Evolutionary conservation across 108 stramenopile genomes (phyloP), one percentile per base, ranked within the genome.

Genomic region (Skeletonema costatum): DNA sequence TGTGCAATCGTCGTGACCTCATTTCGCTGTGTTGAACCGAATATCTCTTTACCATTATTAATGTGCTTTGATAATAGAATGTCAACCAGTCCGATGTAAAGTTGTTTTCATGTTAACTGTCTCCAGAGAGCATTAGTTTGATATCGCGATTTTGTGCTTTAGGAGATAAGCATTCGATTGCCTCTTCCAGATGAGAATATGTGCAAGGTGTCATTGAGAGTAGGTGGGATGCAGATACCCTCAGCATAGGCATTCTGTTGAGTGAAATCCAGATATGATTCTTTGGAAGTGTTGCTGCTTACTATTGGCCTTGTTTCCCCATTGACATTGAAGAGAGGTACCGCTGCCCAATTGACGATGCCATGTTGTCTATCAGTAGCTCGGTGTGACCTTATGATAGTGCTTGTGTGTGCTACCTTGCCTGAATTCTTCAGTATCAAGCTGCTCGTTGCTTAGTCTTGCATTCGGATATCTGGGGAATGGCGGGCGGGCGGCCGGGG

Each of bases 181-280:
- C 53, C 53, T 56, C 53, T 56, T 5, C 25, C 25, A 9, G 53
- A 56, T 29, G 53, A 56, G 21, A 56, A 56, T 56, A 56, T 29
- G 25, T 56, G 53, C 53, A 56, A 56, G 25, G 53, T 56, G 5
- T 25, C 21, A 56, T 56, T 56, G 53, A 56, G 53, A 7, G 25
- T 56, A 56, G 53, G 53, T 21, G 53, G 53, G 53, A 56, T 56
- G 25, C 53, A 56, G 53, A 56, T n/a, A 56, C 53, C 53, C 53
- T 56, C 6, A 2, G 25, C 29, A 25, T 56, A 56, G 53, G 53
- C 53, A 56, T 56, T 56, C 9, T 25, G 53, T 25, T 56, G 53
- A 56, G 53, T 56, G 53, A 56, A 56, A 56, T 56, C 53, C 7
- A 56, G 53, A 56, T 25, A 11, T 56, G 25, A 3, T 29, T 25